phyloP scores from a whole-genome alignment of 805 yeast genomes.

The Blastobotrys parvus region DNA sequence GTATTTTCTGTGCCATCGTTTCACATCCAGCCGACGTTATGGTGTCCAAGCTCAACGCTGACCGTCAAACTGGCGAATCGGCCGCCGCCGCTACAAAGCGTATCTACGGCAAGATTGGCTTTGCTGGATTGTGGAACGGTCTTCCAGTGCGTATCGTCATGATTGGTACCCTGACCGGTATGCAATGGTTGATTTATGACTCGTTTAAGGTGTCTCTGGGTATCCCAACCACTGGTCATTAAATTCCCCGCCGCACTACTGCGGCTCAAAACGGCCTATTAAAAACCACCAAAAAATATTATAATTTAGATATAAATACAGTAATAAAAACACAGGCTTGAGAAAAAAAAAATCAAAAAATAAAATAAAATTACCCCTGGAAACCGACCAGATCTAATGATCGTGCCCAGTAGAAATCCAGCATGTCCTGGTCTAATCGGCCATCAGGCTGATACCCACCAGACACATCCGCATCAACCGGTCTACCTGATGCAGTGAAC shows the following conservation, averaged over 20 bases:
- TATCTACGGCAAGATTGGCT: conserved; percentile 79
- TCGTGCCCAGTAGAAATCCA: not conserved
- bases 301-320: too few relatives aligned
- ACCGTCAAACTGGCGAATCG: conserved; percentile 55
- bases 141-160: conserved; percentile 90
- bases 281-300: too few relatives aligned
- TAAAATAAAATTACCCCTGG: conserved; percentile 6
- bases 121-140: conserved; percentile 93
- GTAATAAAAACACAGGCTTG: too few relatives aligned
- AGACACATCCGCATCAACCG: not conserved
- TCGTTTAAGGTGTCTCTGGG: conserved; percentile 90
- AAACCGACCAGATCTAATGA: not conserved
- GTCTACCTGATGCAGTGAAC: not conserved
- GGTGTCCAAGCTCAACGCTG: conserved; percentile 87
- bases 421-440: not conserved
- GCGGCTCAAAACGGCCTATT: too few relatives aligned
- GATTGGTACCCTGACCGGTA: conserved; percentile 96
- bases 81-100: conserved; percentile 58
- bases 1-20: conserved; percentile 90
- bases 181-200: conserved; percentile 96
- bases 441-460: not conserved
- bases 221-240: conserved; percentile 81
- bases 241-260: conserved; percentile 11
- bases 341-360: not conserved
- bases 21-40: conserved; percentile 98